Percentiles rank a stretch among this genome's conserved stretches.
Evolutionary conservation across 1,284 basidiomycete genomes (phyloP).

Genomic region (Papiliotrema nemorosa): DNA sequence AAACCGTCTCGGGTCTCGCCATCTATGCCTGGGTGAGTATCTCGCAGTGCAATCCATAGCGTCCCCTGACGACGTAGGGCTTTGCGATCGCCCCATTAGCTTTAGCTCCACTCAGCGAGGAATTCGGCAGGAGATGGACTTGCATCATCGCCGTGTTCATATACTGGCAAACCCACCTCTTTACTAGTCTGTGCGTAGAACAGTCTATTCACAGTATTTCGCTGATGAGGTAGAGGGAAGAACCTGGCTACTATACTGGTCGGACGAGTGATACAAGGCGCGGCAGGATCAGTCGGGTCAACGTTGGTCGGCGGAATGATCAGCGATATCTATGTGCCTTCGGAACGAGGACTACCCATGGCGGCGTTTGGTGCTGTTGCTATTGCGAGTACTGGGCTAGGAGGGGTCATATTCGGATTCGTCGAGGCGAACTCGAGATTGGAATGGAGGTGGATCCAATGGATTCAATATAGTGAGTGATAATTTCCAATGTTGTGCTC

Average conservation of each 20-base stretch:
- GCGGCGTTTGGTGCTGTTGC: slow-evolving; percentile 60
- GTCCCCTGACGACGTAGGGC: slow-evolving; percentile 50
- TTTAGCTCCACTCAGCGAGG: slow-evolving; percentile 70
- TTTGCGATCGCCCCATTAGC: slow-evolving; percentile 68
- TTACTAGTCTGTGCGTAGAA: slow-evolving; percentile 63
- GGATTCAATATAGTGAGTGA: slow-evolving; percentile 62
- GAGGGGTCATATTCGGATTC: slow-evolving; percentile 65
- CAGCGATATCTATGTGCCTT: slow-evolving; percentile 64
- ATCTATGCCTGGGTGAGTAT: slow-evolving; percentile 54
- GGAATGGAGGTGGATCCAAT: slow-evolving; percentile 77
- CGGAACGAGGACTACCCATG: slow-evolving; percentile 68
- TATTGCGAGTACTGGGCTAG: slow-evolving; percentile 61
- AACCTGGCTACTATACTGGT: slow-evolving; percentile 69
- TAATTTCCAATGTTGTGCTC: not conserved
- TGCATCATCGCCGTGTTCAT: slow-evolving; percentile 60
- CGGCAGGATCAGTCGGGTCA: slow-evolving; percentile 60
- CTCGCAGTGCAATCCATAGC: not conserved
- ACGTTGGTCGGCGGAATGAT: slow-evolving; percentile 77
- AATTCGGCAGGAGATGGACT: slow-evolving; percentile 67
- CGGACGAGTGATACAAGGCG: slow-evolving; percentile 64
- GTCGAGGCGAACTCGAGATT: slow-evolving; percentile 62
- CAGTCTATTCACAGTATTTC: slow-evolving; percentile 27
- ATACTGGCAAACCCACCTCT: slow-evolving; percentile 61
- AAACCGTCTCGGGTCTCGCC: slow-evolving; percentile 61
- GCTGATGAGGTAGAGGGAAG: slow-evolving; percentile 51